Evolutionary conservation across 495 filamentous ascomycete genomes (phyloP).

Genomic region (Articulospora tetracladia): DNA sequence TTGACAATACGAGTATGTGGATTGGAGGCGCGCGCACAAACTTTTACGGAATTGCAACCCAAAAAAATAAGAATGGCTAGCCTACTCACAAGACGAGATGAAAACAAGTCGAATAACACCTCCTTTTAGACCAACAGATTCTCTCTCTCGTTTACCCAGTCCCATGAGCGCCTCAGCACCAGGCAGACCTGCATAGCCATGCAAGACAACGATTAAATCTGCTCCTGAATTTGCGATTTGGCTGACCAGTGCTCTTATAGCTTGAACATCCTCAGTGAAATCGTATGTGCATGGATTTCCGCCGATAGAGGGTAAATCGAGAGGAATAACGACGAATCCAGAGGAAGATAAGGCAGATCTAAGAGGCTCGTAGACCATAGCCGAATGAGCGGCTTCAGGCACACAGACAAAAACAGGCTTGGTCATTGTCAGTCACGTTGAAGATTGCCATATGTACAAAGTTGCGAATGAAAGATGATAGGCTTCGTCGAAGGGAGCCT

Average conservation of each 20-base stretch:
- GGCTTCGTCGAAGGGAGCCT: not conserved
- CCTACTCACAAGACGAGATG: slow-evolving; percentile 21
- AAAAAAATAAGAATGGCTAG: not conserved
- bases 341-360: slow-evolving; percentile 29
- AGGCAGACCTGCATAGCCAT: slow-evolving; percentile 38
- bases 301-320: slow-evolving; percentile 39
- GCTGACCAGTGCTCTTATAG: slow-evolving; percentile 22
- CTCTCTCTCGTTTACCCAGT: slow-evolving; percentile 31
- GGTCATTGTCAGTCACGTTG: slow-evolving; percentile 7
- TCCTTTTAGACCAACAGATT: slow-evolving; percentile 28
- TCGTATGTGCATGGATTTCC: slow-evolving; percentile 34
- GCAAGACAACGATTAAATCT: slow-evolving; percentile 40
- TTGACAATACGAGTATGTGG: too few relatives aligned
- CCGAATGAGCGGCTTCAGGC: slow-evolving; percentile 21
- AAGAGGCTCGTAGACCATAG: slow-evolving; percentile 24
- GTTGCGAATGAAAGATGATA: not conserved
- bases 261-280: slow-evolving; percentile 28
- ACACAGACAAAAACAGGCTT: slow-evolving; percentile 22
- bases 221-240: slow-evolving; percentile 27
- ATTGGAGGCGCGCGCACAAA: too few relatives aligned
- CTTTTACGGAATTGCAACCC: not conserved
- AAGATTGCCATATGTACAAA: not conserved
- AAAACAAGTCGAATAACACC: slow-evolving; percentile 32
- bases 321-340: slow-evolving; percentile 33
- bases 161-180: slow-evolving; percentile 38